These are phyloP conservation scores for Echites panduratus DNA, from an alignment of 257 asterid genomes.

Conservation along the genomic window DNA sequence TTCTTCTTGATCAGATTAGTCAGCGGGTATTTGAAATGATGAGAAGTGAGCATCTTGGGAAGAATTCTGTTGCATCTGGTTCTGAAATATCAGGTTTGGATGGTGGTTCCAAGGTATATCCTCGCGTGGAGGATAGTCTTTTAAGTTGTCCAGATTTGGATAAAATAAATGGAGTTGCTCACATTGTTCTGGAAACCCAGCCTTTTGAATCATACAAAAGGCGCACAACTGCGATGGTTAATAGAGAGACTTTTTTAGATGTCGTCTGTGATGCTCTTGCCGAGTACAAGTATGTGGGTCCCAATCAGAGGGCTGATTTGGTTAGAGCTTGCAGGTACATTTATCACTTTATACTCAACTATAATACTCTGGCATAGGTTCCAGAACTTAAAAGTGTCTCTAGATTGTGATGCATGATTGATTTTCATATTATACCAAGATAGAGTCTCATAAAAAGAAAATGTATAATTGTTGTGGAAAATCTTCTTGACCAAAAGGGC, in stretches of 20 bases:
- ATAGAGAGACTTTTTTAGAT: slow-evolving; percentile 63
- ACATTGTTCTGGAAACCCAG: slow-evolving; percentile 29
- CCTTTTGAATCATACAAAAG: slow-evolving; percentile 87
- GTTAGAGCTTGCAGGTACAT: slow-evolving; percentile 86
- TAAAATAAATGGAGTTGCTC: slow-evolving; percentile 25
- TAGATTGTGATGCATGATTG: no score
- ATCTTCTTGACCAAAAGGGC: no score
- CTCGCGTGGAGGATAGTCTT: slow-evolving; percentile 34
- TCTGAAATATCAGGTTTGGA: slow-evolving; percentile 26
- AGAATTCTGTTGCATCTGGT: slow-evolving; percentile 41
- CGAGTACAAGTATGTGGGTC: slow-evolving; percentile 92
- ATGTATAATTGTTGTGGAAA: no score
- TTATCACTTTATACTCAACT: slow-evolving; percentile 9
- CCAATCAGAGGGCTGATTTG: slow-evolving; percentile 92
- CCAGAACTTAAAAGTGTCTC: no score
- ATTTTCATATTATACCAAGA: no score
- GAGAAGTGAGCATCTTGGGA: slow-evolving; percentile 41
- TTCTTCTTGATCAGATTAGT: slow-evolving; percentile 53
- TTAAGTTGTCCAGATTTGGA: slow-evolving; percentile 27
- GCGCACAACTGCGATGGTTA: slow-evolving; percentile 71
- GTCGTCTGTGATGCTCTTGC: slow-evolving; percentile 82
- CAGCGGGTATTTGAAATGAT: slow-evolving; percentile 73
- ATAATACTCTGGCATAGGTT: not conserved
- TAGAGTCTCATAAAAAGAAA: no score
- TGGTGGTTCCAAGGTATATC: slow-evolving; percentile 34